Percentiles rank a stretch among this genome's conserved stretches.
phyloP scores from a whole-genome alignment of 495 filamentous ascomycete species.

The Penicillium cinerascens region DNA sequence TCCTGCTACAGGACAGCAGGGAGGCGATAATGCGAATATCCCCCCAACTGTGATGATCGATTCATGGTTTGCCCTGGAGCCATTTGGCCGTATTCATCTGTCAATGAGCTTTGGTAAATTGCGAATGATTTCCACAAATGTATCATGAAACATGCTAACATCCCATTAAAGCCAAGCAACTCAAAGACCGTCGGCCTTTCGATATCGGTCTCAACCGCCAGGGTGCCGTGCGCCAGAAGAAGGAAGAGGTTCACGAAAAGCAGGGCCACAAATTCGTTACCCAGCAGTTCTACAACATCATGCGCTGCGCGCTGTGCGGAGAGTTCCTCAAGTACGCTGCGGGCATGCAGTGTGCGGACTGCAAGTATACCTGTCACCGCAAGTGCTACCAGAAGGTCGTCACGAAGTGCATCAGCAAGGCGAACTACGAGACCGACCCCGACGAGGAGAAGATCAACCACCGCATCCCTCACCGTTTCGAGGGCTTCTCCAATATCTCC shows the following conservation, averaged over 20 bases:
- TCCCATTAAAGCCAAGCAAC: constrained; percentile 56
- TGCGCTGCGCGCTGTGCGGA: constrained; percentile 97
- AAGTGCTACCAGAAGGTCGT: constrained; percentile 98
- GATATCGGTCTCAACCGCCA: constrained; percentile 90
- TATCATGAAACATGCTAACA: constrained; percentile 30
- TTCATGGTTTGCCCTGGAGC: constrained; percentile 95
- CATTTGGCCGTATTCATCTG: constrained; percentile 82
- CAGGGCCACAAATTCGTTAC: constrained; percentile 98
- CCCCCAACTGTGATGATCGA: constrained; percentile 68
- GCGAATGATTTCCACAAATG: constrained; percentile 32
- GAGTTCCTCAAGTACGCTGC: constrained; percentile 98
- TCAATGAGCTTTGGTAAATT: constrained; percentile 78
- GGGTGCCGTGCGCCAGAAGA: constrained; percentile 92
- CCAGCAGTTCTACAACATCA: constrained; percentile 99
- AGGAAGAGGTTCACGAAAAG: constrained; percentile 96
- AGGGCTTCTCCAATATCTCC: constrained; percentile 89
- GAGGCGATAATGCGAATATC: constrained; percentile 30
- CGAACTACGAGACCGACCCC: constrained; percentile 94
- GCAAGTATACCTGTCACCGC: constrained; percentile 98
- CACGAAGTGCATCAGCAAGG: constrained; percentile 99
- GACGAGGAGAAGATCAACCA: constrained; percentile 99
- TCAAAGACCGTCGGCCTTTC: constrained; percentile 65
- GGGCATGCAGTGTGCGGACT: constrained; percentile 98
- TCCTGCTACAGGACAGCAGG: constrained; percentile 14
- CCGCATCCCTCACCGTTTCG: constrained; percentile 95